Evolutionary conservation across 352 stramenopile species (phyloP), one percentile per base, ranked within the genome.

Genomic region (Globisporangium solare): DNA sequence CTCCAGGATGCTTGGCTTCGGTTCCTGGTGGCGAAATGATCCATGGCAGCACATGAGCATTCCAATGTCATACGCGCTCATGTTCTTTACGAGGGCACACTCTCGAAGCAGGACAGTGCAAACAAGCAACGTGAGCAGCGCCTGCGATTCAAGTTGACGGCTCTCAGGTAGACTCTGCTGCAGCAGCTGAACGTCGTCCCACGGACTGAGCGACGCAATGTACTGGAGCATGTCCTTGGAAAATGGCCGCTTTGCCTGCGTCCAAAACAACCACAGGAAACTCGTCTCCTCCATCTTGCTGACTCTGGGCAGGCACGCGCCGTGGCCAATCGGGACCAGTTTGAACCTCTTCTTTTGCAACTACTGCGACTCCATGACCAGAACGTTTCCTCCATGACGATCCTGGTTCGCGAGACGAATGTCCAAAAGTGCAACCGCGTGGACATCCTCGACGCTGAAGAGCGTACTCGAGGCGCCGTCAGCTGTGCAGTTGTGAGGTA

Each of bases 331-430:
- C 0, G 83, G 83, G 4, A 90, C 63, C 1, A 93, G 58, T 11
- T 74, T 66, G 53, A 62, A 78, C 47, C 60, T 39, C n/a, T 43
- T 43, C 60, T 45, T 60, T 8, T 35, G 27, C 27, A 35, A 35
- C 41, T n/a, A 31, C 51, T 54, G 51, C 27, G 69, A 60, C 32
- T 72, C 42, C 10, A 87, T 74, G 17, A 35, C 27, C 27, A 95
- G 60, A 12, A 95, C 51, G 61, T 95, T 95, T 31, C 83, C 83
- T 18, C 76, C 71, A 47, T 95, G 83, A 0, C 85, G 83, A 60
- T 94, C 85, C 35, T 89, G 80, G 62, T 95, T 94, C 2, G 73
- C 73, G 1, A 95, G 74, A 35, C 86, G 76, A 47, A 92, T 88
- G 58, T 95, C 86, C 1, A 95, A 64, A 15, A 92, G 68, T 1